Evolutionary conservation across 1,284 basidiomycete species (phyloP).

Genomic region (Athelia sp.): DNA sequence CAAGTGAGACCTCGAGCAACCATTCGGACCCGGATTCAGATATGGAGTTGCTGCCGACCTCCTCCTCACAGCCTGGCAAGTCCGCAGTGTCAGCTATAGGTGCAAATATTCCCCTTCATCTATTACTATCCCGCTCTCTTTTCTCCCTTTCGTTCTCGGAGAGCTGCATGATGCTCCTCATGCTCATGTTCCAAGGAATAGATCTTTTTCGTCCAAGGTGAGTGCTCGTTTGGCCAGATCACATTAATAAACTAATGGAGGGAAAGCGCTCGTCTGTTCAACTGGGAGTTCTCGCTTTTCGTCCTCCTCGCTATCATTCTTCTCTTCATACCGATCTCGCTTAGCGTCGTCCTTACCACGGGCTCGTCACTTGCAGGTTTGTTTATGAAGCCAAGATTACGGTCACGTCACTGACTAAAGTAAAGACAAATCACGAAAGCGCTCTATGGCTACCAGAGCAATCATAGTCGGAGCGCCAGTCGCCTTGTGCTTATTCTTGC

Average conservation of each 20-base stretch:
- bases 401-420: conserved; percentile 1
- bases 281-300: conserved; percentile 60
- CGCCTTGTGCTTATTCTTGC: conserved; percentile 46
- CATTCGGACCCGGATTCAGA: conserved; percentile 27
- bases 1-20: conserved; percentile 13
- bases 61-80: conserved; percentile 30
- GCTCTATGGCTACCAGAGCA: conserved; percentile 28
- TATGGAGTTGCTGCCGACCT: conserved; percentile 39
- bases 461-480: conserved; percentile 47
- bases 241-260: not conserved
- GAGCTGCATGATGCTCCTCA: conserved; percentile 58
- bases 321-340: conserved; percentile 53
- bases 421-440: conserved; percentile 21
- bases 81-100: conserved; percentile 14
- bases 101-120: conserved; percentile 38
- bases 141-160: conserved; percentile 69
- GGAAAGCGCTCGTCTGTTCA: conserved; percentile 49
- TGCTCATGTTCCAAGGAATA: conserved; percentile 63
- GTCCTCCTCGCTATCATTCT: conserved; percentile 53
- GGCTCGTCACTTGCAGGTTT: conserved; percentile 20
- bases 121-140: conserved; percentile 44
- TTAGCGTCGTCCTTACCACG: conserved; percentile 52
- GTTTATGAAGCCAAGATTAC: conserved; percentile 6
- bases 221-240: conserved; percentile 16
- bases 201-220: conserved; percentile 47